Evolutionary conservation across 2,329 filamentous ascomycete species (phyloP).

Genomic region (Fusarium neocosmosporiellum): DNA sequence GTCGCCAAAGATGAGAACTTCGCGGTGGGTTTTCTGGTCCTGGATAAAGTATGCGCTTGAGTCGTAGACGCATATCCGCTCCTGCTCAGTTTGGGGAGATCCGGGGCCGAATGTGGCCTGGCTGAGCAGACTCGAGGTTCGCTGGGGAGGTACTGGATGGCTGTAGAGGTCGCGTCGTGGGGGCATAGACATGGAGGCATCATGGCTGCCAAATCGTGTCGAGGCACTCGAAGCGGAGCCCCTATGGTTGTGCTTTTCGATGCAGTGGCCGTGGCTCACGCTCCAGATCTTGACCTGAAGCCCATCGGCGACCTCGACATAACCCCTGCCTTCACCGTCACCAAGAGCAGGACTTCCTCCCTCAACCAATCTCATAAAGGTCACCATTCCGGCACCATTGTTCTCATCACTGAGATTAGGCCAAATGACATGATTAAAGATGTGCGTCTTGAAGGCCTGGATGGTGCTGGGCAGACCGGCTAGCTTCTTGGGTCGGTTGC

Average conservation of each 20-base stretch:
- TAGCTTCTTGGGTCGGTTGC: slow-evolving; percentile 83
- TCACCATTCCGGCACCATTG: slow-evolving; percentile 90
- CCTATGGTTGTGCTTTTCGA: slow-evolving; percentile 76
- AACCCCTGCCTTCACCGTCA: slow-evolving; percentile 82
- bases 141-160: slow-evolving; percentile 33
- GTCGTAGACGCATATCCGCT: slow-evolving; percentile 78
- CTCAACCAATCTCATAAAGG: slow-evolving; percentile 88
- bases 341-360: slow-evolving; percentile 88
- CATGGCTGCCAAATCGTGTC: slow-evolving; percentile 62
- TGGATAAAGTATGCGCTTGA: slow-evolving; percentile 95
- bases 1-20: slow-evolving; percentile 94
- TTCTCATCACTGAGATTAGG: slow-evolving; percentile 97
- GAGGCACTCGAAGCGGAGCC: slow-evolving; percentile 64
- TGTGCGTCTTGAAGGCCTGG: slow-evolving; percentile 88
- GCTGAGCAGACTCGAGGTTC: slow-evolving; percentile 46
- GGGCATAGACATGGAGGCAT: slow-evolving; percentile 51
- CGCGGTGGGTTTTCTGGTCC: slow-evolving; percentile 74
- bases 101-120: slow-evolving; percentile 44
- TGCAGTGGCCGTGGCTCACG: slow-evolving; percentile 91
- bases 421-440: slow-evolving; percentile 99
- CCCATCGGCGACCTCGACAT: slow-evolving; percentile 88
- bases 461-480: slow-evolving; percentile 92
- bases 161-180: slow-evolving; percentile 42
- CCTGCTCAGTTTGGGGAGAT: slow-evolving; percentile 48
- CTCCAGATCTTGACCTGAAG: slow-evolving; percentile 89